Base-by-base conservation (phyloP, 176 grass and related monocot species). In the Aegilops longissima region DNA sequence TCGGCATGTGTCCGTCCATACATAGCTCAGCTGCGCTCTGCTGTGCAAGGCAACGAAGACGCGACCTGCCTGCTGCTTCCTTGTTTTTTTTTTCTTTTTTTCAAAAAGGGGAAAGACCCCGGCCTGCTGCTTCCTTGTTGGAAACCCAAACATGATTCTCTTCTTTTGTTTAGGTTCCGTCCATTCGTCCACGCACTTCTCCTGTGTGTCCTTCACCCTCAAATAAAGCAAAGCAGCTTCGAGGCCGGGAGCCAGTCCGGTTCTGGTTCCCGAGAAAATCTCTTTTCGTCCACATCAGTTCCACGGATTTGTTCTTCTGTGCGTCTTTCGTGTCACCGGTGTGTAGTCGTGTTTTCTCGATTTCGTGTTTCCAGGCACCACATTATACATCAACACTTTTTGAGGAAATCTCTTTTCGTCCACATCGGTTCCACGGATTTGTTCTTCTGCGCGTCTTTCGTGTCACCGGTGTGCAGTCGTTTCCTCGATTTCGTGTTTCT, bases 121-220 rank as follows among this genome's bases (percentile, higher is more conserved):
- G 30, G 69, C 33, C 8, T 70, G 67, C 33, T 38, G 67, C 35
- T 18, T n/a, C 69, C 69, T 72, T 21, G 21, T 5, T 72, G 35
- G 69, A 72, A 72, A 72, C 69, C 36, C 69, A 72, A 72, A 72
- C 69, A 42, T 42, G 23, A 42, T 72, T 72, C 36, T 72, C 36
- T 18, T 42, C 69, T 42, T 72, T 72, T 72, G 9, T 72, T 24
- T 72, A 72, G 21, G 36, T 72, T n/a, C 8, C 2, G 4, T 72
- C 36, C 69, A 72, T 72, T 36, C 69, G 69, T 72, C 69, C 69
- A 72, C 69, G 69, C 69, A 72, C 18, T 72, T 72, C 36, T 72
- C 69, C 10, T 24, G 36, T 42, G 20, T 42, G 70, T 44, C 4
- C 69, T 40, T 72, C 35, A 12, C 20, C 35, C 40, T 72, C 69